Percentiles rank a stretch among this genome's conserved stretches.
Conservation (phyloP, 306 rosid genomes). For the Sphenostylis stenocarpa region DNA sequence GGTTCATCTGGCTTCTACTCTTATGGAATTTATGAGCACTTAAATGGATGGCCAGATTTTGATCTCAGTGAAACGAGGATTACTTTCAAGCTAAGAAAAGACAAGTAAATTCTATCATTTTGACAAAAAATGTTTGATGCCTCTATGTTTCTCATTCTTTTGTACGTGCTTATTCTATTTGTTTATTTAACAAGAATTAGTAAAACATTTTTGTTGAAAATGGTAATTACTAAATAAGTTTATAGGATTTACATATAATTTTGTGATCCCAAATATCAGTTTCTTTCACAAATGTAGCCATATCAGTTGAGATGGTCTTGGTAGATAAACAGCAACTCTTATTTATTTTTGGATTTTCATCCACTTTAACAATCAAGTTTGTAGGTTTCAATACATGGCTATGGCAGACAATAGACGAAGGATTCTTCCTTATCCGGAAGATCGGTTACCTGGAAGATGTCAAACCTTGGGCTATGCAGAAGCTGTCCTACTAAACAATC, state of each 20-base stretch:
- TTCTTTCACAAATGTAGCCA: background rate
- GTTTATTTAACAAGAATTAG: conserved; percentile 7
- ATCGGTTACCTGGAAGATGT: conserved; percentile 65
- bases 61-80: conserved; percentile 80
- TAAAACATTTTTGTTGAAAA: background rate
- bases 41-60: conserved; percentile 82
- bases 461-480: conserved; percentile 64
- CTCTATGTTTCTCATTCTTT: background rate
- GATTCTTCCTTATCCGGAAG: conserved; percentile 87
- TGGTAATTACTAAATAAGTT: background rate
- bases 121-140: background rate
- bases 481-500: conserved; percentile 71
- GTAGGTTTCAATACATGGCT: conserved; percentile 91
- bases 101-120: conserved; percentile 52
- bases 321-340: conserved; percentile 38
- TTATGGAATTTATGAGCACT: conserved; percentile 81
- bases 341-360: conserved; percentile 28
- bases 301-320: conserved; percentile 45
- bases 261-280: conserved; percentile 20
- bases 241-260: background rate
- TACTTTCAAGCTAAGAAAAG: conserved; percentile 81
- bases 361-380: conserved; percentile 42
- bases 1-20: conserved; percentile 91
- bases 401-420: conserved; percentile 79
- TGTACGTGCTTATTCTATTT: background rate